Evolutionary conservation across 208 protist species (phyloP).

Genomic region (Crithidia sp.): DNA sequence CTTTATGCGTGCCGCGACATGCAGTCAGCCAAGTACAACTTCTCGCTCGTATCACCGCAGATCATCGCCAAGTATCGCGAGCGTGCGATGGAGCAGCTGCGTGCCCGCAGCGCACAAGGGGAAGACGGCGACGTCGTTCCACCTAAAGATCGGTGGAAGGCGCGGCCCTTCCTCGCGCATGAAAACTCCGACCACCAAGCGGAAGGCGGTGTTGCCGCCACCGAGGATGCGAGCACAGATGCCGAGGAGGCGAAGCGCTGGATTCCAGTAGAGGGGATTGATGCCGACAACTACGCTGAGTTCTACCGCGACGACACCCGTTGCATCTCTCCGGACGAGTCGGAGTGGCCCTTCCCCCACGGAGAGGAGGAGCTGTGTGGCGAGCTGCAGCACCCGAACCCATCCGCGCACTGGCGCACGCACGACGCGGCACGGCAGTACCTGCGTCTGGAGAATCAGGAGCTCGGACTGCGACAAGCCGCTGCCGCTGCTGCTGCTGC

Average conservation of each 20-base stretch:
- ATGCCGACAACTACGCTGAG: conserved; percentile 36
- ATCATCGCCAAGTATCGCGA: conserved; percentile 31
- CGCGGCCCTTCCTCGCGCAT: conserved; percentile 33
- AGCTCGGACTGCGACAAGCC: not conserved
- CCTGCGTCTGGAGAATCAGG: conserved; percentile 14
- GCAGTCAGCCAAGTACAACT: conserved; percentile 73
- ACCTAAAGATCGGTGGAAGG: conserved; percentile 11
- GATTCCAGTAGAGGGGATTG: conserved; percentile 31
- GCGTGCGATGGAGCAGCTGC: conserved; percentile 19
- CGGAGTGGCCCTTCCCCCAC: conserved; percentile 12
- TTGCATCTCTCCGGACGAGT: conserved; percentile 32
- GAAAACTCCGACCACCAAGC: not conserved
- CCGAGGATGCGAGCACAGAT: not conserved
- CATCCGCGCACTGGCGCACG: conserved; percentile 34
- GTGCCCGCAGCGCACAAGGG: conserved; percentile 12
- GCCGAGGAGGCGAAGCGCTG: conserved; percentile 4
- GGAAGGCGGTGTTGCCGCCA: not conserved
- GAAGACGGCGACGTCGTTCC: conserved; percentile 17
- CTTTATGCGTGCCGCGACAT: conserved; percentile 47
- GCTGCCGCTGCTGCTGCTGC: not conserved
- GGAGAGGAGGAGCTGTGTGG: conserved; percentile 30
- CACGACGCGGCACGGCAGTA: conserved; percentile 28
- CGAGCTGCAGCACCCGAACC: conserved; percentile 34
- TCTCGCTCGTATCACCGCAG: conserved; percentile 37
- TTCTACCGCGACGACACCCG: conserved; percentile 37